Percentiles rank a stretch among this genome's conserved stretches.
phyloP scores from a whole-genome alignment of 2,329 filamentous ascomycete genomes.

The Fusarium longipes region DNA sequence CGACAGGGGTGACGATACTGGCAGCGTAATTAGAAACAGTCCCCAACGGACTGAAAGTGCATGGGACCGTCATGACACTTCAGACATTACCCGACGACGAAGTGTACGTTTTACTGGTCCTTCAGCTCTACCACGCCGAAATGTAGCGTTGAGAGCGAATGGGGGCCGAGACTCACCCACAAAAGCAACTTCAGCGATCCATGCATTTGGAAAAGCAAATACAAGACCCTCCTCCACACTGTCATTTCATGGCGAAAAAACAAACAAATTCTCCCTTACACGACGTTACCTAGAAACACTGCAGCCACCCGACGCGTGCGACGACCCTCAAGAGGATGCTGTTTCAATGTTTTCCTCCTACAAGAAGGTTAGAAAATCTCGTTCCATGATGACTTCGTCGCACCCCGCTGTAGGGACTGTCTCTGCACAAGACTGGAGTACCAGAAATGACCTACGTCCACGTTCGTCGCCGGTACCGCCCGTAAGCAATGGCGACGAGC shows the following conservation, averaged over 20 bases:
- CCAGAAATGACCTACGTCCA: constrained; percentile 12
- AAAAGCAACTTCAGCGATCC: constrained; percentile 10
- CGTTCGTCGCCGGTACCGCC: constrained; percentile 13
- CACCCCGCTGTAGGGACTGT: constrained; percentile 16
- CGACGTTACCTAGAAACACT: constrained; percentile 43
- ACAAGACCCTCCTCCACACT: constrained; percentile 32
- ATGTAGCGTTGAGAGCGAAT: constrained; percentile 48
- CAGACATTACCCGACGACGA: constrained; percentile 56
- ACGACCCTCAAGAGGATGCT: constrained; percentile 61
- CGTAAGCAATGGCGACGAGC: constrained; percentile 48
- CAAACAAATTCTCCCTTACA: constrained; percentile 34
- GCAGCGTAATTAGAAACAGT: constrained; percentile 28
- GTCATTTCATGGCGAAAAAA: constrained; percentile 18
- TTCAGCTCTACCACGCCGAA: constrained; percentile 46
- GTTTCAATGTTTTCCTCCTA: constrained; percentile 61
- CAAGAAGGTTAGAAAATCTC: constrained; percentile 64
- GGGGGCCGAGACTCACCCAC: constrained; percentile 38
- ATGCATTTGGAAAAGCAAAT: constrained; percentile 22
- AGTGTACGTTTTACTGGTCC: constrained; percentile 67
- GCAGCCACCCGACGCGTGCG: constrained; percentile 55
- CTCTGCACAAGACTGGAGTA: constrained; percentile 20
- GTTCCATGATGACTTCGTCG: constrained; percentile 62
- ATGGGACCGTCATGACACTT: constrained; percentile 35
- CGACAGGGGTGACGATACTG: constrained; percentile 38
- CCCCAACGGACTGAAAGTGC: constrained; percentile 26